Percentiles rank a stretch among this genome's conserved stretches.
These are phyloP conservation scores for Clathrus columnatus DNA, from an alignment of 768 basidiomycete genomes.

Conservation along the genomic window DNA sequence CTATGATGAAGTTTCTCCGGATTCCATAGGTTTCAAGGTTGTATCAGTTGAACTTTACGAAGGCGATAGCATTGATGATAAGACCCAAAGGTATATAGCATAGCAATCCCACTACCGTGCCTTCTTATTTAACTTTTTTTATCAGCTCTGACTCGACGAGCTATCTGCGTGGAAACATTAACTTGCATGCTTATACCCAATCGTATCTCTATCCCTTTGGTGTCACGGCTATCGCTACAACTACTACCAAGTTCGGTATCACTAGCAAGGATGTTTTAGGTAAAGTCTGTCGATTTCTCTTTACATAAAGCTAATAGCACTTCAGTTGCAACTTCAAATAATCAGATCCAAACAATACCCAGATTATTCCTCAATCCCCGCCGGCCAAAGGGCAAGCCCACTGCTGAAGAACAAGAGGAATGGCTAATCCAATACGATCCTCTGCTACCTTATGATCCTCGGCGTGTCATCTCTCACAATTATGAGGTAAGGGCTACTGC, in stretches of 20 bases:
- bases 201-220: constrained; percentile 62
- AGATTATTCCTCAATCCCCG: constrained; percentile 74
- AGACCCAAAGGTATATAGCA: constrained; percentile 50
- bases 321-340: constrained; percentile 66
- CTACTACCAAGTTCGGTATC: constrained; percentile 83
- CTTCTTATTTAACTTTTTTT: background rate
- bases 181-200: constrained; percentile 54
- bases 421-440: constrained; percentile 81
- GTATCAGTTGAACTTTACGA: constrained; percentile 89
- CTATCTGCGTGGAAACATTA: constrained; percentile 43
- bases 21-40: constrained; percentile 60
- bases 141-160: constrained; percentile 46
- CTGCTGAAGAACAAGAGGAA: constrained; percentile 75
- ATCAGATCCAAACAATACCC: constrained; percentile 69
- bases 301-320: background rate
- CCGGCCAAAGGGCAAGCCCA: constrained; percentile 67
- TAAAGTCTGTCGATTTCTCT: constrained; percentile 28
- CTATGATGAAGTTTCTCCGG: constrained; percentile 50
- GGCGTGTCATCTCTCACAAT: constrained; percentile 45
- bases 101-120: constrained; percentile 4
- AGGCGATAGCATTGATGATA: constrained; percentile 55
- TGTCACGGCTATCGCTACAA: constrained; percentile 62
- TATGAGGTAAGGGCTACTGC: constrained; percentile 33
- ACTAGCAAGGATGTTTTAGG: constrained; percentile 80
- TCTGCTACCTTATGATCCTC: constrained; percentile 59